A percentile compares a stretch with the other conserved stretches of the same genome.
Conservation (phyloP, 2,329 filamentous ascomycete species). For the Calonectria fujianensis region DNA sequence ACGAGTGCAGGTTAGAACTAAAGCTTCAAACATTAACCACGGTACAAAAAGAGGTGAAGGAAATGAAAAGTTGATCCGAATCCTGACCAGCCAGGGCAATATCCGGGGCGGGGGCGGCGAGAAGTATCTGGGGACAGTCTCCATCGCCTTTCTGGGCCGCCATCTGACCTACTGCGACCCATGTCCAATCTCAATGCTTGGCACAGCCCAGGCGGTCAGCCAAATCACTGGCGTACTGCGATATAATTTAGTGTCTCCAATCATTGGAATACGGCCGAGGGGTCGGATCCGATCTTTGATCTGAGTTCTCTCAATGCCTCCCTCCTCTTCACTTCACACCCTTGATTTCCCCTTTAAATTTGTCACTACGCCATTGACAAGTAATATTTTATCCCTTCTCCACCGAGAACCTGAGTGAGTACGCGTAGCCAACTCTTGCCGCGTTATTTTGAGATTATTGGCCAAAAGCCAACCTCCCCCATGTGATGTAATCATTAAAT, state of each 20-base stretch:
- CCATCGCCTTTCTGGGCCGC: not conserved
- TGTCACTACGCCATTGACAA: not conserved
- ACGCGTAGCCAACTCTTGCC: not conserved
- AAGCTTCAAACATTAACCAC: not conserved
- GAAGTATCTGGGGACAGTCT: not conserved
- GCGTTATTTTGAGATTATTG: conserved; percentile 8
- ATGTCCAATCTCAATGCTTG: not conserved
- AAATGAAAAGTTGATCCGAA: conserved; percentile 1
- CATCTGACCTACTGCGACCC: not conserved
- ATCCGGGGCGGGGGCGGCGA: not conserved
- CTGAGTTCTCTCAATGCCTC: not conserved
- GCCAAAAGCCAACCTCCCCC: not conserved
- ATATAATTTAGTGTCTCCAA: too few species aligned
- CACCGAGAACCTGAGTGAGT: not conserved
- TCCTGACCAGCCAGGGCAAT: not conserved
- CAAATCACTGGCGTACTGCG: not conserved
- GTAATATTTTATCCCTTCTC: not conserved
- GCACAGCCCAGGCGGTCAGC: not conserved
- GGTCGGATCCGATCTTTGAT: conserved; percentile 17
- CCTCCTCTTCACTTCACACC: not conserved
- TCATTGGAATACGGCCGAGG: not conserved
- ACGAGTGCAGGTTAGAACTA: not conserved
- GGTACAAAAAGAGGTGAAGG: not conserved
- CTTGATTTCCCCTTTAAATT: not conserved
- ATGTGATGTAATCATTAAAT: conserved; percentile 2